A percentile compares a stretch with the other conserved stretches of the same genome.
Conservation (phyloP, 305 asterid genomes). For the Fraxinus ornus region DNA sequence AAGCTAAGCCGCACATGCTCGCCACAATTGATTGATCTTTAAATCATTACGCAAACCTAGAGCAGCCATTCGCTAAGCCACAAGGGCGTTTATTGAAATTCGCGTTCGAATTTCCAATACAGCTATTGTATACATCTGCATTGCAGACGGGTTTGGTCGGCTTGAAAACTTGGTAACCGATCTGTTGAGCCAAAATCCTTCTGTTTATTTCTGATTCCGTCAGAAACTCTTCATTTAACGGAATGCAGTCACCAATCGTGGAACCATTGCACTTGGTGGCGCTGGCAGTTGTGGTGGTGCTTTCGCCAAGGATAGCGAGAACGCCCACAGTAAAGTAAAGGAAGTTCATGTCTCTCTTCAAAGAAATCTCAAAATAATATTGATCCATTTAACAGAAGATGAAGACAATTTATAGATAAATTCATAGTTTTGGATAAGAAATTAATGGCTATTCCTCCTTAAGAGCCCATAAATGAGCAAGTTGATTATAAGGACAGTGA, state of each 20-base stretch:
- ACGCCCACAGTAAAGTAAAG: background rate
- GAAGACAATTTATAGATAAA: background rate
- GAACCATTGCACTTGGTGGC: background rate
- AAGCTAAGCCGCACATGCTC: background rate
- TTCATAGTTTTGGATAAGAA: background rate
- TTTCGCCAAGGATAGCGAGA: background rate
- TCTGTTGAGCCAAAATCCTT: background rate
- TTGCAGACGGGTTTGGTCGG: background rate
- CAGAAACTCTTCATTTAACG: background rate
- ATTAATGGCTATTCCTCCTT: background rate
- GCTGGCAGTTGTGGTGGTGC: background rate
- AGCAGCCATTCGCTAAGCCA: background rate
- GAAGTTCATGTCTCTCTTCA: background rate
- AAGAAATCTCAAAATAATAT: background rate
- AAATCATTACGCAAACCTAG: background rate
- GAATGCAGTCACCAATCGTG: background rate
- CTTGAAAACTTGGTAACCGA: background rate
- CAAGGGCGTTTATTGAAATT: background rate
- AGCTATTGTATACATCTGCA: accelerated
- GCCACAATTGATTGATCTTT: background rate
- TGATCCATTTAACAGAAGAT: background rate
- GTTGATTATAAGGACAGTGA: background rate
- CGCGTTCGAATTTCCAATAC: background rate
- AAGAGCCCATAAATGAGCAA: background rate
- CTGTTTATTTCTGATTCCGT: background rate